Base-by-base conservation (phyloP, 495 filamentous ascomycete genomes). In the Xylaria cubensis region DNA sequence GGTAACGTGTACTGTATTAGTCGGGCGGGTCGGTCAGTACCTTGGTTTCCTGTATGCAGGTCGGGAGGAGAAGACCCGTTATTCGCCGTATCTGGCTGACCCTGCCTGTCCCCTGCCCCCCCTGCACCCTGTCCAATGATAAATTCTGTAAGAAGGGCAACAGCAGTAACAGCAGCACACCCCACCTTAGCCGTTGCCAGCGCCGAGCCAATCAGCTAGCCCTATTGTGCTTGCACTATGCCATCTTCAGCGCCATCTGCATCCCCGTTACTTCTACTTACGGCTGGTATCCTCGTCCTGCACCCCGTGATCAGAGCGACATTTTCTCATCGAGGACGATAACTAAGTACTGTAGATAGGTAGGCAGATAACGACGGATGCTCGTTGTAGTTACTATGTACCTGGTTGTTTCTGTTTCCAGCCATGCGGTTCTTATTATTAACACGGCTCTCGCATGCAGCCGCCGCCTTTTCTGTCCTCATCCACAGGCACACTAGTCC, bases 251-350 rank as follows among this genome's bases (percentile, higher is more conserved):
- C 44, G 44, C 46, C 46, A 21, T 53, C 64, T 67, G 64, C 64
- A 67, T 67, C 53, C 64, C 64, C 65, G 36, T 34, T 42, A 34
- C 50, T 24, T 21, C 65, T 9, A 41, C 29, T 50, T 50, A 36
- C 46, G 29, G 46, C 64, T 67, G 64, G 64, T 36, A n/a, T 41
- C 29, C 46, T 42, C 44, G 36, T 67, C 32, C 65, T 56, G 34
- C 50, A 67, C 65, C 65, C 65, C 65, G 50, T 67, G 65, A 67
- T 44, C 65, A 67, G 46, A 1, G 32, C 46, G 46, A 67, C 64
- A 26, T 10, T 53, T 32, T 48, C 21, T 34, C 13, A 64, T 41
- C 58, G 12, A 39, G 32, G 1, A 61, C 58, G 32, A 61, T 7
- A 39, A 8, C 36, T 8, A 39, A 39, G 36, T 8, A 39, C 36